Evolutionary conservation across 2,329 filamentous ascomycete species (phyloP).

Genomic region (Myriangium duriaei): DNA sequence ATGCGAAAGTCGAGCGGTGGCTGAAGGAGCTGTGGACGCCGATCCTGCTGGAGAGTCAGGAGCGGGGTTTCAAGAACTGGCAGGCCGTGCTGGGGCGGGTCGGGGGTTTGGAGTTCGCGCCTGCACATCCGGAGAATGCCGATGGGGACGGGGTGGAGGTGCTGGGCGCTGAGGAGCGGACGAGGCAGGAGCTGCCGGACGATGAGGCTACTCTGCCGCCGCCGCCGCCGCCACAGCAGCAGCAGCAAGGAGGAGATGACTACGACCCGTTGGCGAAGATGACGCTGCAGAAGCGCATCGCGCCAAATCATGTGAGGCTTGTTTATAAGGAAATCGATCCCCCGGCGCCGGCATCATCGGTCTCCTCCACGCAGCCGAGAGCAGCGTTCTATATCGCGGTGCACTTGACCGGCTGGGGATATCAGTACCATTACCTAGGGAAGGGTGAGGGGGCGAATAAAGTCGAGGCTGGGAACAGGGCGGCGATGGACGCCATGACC

Average conservation of each 20-base stretch:
- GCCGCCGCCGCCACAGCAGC: slow-evolving; percentile 5
- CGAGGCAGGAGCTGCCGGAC: slow-evolving; percentile 9
- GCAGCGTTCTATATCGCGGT: slow-evolving; percentile 47
- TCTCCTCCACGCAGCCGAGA: slow-evolving; percentile 34
- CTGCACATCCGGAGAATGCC: background rate
- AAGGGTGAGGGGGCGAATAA: slow-evolving; percentile 53
- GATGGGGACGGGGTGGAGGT: slow-evolving; percentile 5
- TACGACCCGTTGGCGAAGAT: slow-evolving; percentile 29
- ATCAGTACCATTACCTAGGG: slow-evolving; percentile 49
- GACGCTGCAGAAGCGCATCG: slow-evolving; percentile 25
- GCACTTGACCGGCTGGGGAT: slow-evolving; percentile 57
- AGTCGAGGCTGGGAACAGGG: slow-evolving; percentile 55
- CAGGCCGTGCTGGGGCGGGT: background rate
- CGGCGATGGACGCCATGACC: slow-evolving; percentile 50
- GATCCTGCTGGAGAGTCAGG: slow-evolving; percentile 38
- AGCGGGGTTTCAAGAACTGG: background rate
- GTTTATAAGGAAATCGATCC: slow-evolving; percentile 38
- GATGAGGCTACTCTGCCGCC: background rate
- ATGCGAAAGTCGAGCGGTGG: slow-evolving; percentile 53
- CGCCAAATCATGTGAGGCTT: slow-evolving; percentile 24
- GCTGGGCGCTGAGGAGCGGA: slow-evolving; percentile 1
- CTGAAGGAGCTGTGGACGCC: slow-evolving; percentile 62
- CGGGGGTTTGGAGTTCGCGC: slow-evolving; percentile 1
- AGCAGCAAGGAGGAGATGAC: slow-evolving; percentile 18
- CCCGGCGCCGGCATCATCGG: slow-evolving; percentile 43